A percentile compares a stretch with the other conserved stretches of the same genome.
These are phyloP conservation scores for Takashimella koratensis DNA, from an alignment of 1,284 basidiomycete genomes.

Conservation along the genomic window DNA sequence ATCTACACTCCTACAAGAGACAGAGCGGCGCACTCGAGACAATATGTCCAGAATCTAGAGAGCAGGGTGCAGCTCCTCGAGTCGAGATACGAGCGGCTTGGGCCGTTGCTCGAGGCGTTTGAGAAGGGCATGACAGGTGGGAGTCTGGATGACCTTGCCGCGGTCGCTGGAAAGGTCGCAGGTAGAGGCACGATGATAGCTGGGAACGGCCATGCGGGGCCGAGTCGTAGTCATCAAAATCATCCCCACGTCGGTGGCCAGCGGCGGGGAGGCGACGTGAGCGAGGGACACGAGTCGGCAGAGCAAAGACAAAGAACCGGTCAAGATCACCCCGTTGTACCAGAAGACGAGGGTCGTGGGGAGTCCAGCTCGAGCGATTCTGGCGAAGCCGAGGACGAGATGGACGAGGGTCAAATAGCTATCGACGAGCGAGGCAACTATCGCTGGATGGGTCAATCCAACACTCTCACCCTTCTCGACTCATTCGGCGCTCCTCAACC, in stretches of 20 bases:
- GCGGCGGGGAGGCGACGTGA: not conserved
- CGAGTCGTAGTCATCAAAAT: not conserved
- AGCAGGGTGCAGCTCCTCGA: slow-evolving; percentile 45
- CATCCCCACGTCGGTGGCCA: slow-evolving; percentile 1
- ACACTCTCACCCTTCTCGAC: slow-evolving; percentile 84
- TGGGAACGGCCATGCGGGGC: not conserved
- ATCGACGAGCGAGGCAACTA: slow-evolving; percentile 84
- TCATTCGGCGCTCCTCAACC: slow-evolving; percentile 59
- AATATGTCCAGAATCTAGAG: slow-evolving; percentile 46
- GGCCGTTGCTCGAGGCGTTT: slow-evolving; percentile 37
- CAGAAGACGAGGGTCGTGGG: not conserved
- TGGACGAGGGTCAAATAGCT: slow-evolving; percentile 63
- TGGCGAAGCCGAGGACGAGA: slow-evolving; percentile 7
- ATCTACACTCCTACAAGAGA: slow-evolving; percentile 45
- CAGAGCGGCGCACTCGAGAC: slow-evolving; percentile 43
- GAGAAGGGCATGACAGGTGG: slow-evolving; percentile 21
- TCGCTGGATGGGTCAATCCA: slow-evolving; percentile 87
- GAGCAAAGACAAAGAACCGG: slow-evolving; percentile 1
- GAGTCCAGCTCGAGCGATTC: slow-evolving; percentile 47
- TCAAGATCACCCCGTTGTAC: not conserved
- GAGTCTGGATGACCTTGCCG: not conserved
- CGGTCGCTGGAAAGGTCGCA: not conserved
- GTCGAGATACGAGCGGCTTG: slow-evolving; percentile 27
- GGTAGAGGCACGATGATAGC: not conserved
- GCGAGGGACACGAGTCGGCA: not conserved